These are phyloP conservation scores for Xylaria sp. DNA, from an alignment of 2,329 filamentous ascomycete genomes.

Conservation along the genomic window DNA sequence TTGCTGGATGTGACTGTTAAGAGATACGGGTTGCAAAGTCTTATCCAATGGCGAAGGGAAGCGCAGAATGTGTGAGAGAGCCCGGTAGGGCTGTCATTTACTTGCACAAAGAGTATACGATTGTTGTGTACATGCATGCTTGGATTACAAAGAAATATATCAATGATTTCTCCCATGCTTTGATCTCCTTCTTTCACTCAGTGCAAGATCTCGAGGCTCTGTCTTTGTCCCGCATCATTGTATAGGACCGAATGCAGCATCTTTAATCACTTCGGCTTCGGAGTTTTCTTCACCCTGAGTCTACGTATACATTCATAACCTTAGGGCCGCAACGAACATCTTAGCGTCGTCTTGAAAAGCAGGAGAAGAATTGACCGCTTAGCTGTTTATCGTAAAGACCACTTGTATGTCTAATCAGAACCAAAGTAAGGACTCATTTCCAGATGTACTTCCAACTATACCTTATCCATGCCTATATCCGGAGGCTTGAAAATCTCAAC, in stretches of 20 bases:
- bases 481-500: background rate
- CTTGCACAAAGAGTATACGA: background rate
- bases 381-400: no score
- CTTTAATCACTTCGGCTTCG: no score
- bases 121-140: background rate
- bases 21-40: background rate
- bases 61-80: background rate
- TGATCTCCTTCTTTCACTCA: background rate
- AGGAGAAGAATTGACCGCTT: no score
- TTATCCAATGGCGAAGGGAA: background rate
- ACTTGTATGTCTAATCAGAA: no score
- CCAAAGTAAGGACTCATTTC: background rate
- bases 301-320: background rate
- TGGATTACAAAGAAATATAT: background rate
- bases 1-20: background rate
- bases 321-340: background rate
- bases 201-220: background rate
- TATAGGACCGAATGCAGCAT: constrained; percentile 4
- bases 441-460: background rate
- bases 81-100: background rate
- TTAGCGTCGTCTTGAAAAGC: background rate
- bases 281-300: no score
- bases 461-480: background rate
- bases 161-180: background rate
- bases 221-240: background rate